These are phyloP conservation scores for Sedum album DNA, from an alignment of 164 flowering plant species.

Conservation along the genomic window DNA sequence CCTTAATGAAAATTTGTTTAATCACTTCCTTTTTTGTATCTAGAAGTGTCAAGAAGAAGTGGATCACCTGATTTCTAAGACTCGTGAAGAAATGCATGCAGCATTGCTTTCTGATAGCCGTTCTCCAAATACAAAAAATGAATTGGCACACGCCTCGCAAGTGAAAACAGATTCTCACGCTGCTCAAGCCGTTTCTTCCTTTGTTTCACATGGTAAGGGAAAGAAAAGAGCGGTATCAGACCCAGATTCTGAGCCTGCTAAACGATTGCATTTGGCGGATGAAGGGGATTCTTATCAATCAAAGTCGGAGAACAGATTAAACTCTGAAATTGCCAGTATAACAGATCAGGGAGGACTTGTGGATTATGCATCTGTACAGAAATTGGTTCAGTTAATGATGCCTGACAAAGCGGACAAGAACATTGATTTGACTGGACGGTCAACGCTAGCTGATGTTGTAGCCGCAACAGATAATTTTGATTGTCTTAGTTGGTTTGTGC, in stretches of 20 bases:
- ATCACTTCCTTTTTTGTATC: not conserved
- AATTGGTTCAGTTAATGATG: constrained; percentile 61
- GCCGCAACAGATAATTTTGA: constrained; percentile 67
- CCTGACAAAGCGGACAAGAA: constrained; percentile 57
- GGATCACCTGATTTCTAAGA: constrained; percentile 55
- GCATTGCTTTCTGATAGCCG: constrained; percentile 64
- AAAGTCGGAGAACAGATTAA: constrained; percentile 40
- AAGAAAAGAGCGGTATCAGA: constrained; percentile 76
- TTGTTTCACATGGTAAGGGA: constrained; percentile 45
- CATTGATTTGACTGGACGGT: constrained; percentile 53
- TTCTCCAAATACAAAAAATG: constrained; percentile 75
- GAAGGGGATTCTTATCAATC: constrained; percentile 52
- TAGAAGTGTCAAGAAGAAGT: constrained; percentile 89
- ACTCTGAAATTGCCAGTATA: constrained; percentile 64
- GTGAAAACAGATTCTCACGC: constrained; percentile 55
- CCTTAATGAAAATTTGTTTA: not conserved
- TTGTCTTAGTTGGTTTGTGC: constrained; percentile 71
- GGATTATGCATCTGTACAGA: constrained; percentile 70
- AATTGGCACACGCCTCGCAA: constrained; percentile 52
- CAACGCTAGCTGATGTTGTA: constrained; percentile 64
- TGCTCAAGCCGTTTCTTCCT: constrained; percentile 45
- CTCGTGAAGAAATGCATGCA: constrained; percentile 80
- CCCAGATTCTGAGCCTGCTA: constrained; percentile 52
- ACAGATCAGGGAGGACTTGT: constrained; percentile 69
- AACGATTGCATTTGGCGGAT: constrained; percentile 51